Base-by-base conservation (phyloP, 1,284 basidiomycete species). In the Amanita bisporigera region DNA sequence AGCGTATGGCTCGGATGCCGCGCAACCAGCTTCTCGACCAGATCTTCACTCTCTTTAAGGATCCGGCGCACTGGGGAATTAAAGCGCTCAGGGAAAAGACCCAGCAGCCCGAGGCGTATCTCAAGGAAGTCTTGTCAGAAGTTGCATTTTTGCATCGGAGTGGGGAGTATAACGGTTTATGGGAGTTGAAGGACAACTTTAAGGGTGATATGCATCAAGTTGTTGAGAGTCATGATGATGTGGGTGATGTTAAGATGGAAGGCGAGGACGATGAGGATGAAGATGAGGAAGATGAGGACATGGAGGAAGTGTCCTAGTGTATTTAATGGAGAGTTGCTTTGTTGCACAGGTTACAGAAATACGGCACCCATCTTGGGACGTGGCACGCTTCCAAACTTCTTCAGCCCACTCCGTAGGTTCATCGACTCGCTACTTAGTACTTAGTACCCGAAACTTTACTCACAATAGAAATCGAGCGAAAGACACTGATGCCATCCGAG, bases 61-160 rank as follows among this genome's bases (percentile, higher is more conserved):
- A 94, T 64, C 87, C 88, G 67, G 88, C 92, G 43, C 90, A 90
- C 70, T 98, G 96, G 96, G 85, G 89, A 67, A 90, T 98, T 77
- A 91, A 92, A 70, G 84, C 88, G 19, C 81, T 98, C 62, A 87
- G 94, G 57, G 89, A 92, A 69, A 89, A 88, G 64, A 94, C 93
- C 0, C 91, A 96, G 76, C 97, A 99, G 79, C 97, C 97, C 1
- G 94, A 97, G 78, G 89, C 85, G 17, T 98, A 96, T 79, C 86
- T 99, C 66, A 94, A 96, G 73, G 95, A 98, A 73, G 90, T 95
- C 1, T 81, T 99, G 60, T 83, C 83, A 52, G 92, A 95, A 70
- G 91, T 98, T 58, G 96, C 94, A 2, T 88, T 86, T 68, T 83
- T 96, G 58, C 90, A 96, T 77, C 90, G 90, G 65, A 90, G 90